Evolutionary conservation across 306 rosid species (phyloP).

Genomic region (Cucumis hystrix): DNA sequence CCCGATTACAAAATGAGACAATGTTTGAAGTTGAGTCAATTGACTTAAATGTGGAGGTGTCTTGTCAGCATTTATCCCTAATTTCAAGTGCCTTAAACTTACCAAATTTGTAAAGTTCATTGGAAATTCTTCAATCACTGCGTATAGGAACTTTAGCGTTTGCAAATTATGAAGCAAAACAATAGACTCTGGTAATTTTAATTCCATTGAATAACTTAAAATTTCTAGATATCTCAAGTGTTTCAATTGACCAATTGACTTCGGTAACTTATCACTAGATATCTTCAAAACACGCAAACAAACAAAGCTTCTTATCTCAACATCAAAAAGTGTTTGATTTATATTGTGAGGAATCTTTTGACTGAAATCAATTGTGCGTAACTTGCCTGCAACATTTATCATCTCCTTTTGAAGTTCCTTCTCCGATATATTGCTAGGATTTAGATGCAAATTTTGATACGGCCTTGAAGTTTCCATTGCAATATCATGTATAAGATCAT

Average conservation of each 20-base stretch:
- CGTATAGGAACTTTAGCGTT: background rate
- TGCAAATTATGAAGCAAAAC: background rate
- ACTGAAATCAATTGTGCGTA: background rate
- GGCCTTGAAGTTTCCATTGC: background rate
- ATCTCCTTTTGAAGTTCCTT: too few species aligned
- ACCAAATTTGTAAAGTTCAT: background rate
- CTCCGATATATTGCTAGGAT: background rate
- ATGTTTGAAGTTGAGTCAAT: background rate
- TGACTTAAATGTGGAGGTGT: background rate
- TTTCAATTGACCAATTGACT: background rate
- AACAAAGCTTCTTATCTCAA: too few species aligned
- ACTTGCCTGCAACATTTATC: background rate
- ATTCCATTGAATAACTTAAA: background rate
- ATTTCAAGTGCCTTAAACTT: background rate
- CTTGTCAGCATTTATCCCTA: background rate
- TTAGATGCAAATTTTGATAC: background rate
- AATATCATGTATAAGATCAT: constrained; percentile 11
- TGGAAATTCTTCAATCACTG: background rate
- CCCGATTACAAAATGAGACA: background rate
- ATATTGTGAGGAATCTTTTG: background rate
- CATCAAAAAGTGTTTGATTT: background rate
- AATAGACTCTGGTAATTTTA: background rate
- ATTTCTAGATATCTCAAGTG: background rate
- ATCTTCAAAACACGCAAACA: too few species aligned
- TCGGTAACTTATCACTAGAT: too few species aligned